These are phyloP conservation scores for Gloeostereum incarnatum DNA, from an alignment of 768 basidiomycete genomes.

Conservation along the genomic window DNA sequence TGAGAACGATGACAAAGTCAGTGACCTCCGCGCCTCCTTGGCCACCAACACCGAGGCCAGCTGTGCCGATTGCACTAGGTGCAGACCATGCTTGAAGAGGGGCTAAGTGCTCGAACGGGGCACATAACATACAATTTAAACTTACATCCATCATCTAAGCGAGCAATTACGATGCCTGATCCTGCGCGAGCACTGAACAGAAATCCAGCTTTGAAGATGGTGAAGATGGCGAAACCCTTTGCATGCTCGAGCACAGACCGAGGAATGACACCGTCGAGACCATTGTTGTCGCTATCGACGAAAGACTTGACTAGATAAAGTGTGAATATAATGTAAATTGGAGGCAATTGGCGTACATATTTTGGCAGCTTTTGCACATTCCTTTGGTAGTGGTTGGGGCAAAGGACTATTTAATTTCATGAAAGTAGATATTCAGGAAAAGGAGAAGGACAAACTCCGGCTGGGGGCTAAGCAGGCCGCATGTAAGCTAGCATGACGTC, in stretches of 20 bases:
- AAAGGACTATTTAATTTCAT: conserved; percentile 43
- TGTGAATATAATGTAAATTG: neutral
- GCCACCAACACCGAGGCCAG: conserved; percentile 69
- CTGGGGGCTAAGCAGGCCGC: no score
- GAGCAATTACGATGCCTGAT: conserved; percentile 84
- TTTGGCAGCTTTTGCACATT: conserved; percentile 81
- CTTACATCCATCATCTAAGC: conserved; percentile 73
- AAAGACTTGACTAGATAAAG: conserved; percentile 64
- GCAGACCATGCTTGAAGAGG: conserved; percentile 71
- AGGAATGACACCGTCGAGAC: conserved; percentile 61
- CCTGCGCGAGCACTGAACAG: conserved; percentile 65
- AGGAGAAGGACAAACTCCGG: no score
- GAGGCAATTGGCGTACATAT: conserved; percentile 49
- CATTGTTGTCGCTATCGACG: conserved; percentile 71
- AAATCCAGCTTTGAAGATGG: conserved; percentile 54
- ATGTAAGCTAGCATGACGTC: no score
- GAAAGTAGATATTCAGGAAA: conserved; percentile 3
- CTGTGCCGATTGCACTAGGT: conserved; percentile 91
- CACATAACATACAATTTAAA: conserved; percentile 8
- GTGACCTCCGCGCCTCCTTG: conserved; percentile 84
- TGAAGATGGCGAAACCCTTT: conserved; percentile 84
- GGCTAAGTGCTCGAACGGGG: conserved; percentile 2
- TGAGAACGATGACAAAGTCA: conserved; percentile 85
- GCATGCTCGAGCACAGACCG: conserved; percentile 39
- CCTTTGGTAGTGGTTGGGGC: conserved; percentile 61